Percentiles rank a stretch among this genome's conserved stretches.
phyloP scores from a whole-genome alignment of 768 basidiomycete genomes.

The Gymnopilus junonius region DNA sequence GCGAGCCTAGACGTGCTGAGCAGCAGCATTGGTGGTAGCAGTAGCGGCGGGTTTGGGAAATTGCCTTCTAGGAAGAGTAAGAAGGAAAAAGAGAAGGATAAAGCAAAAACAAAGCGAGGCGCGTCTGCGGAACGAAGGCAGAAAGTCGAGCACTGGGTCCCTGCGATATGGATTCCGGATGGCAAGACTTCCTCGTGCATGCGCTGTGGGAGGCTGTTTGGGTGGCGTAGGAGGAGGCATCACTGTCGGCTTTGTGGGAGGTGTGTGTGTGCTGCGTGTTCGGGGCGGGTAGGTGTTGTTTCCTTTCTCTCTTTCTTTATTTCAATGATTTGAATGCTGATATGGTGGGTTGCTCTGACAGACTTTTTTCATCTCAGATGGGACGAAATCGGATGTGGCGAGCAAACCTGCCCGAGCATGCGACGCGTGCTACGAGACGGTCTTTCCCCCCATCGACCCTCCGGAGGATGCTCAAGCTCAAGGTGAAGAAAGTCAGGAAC shows the following conservation, averaged over 20 bases:
- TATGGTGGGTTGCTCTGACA: conserved; percentile 31
- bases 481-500: no score
- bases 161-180: conserved; percentile 93
- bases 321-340: background rate
- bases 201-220: conserved; percentile 79
- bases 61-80: conserved; percentile 11
- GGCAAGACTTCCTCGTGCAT: conserved; percentile 82
- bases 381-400: conserved; percentile 42
- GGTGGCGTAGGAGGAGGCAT: conserved; percentile 79
- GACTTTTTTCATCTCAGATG: conserved; percentile 84
- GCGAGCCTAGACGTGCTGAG: conserved; percentile 19
- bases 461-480: conserved; percentile 19
- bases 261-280: conserved; percentile 87
- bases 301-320: background rate
- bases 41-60: background rate
- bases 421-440: conserved; percentile 83
- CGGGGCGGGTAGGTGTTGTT: conserved; percentile 60
- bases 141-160: conserved; percentile 82
- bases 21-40: background rate
- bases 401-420: conserved; percentile 78
- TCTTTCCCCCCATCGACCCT: conserved; percentile 69
- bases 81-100: conserved; percentile 15
- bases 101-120: conserved; percentile 19
- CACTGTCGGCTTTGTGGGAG: conserved; percentile 87
- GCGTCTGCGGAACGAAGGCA: conserved; percentile 42